Evolutionary conservation across 1,284 basidiomycete species (phyloP), one percentile per base, ranked within the genome.

Genomic region (Boletus subluridellus): DNA sequence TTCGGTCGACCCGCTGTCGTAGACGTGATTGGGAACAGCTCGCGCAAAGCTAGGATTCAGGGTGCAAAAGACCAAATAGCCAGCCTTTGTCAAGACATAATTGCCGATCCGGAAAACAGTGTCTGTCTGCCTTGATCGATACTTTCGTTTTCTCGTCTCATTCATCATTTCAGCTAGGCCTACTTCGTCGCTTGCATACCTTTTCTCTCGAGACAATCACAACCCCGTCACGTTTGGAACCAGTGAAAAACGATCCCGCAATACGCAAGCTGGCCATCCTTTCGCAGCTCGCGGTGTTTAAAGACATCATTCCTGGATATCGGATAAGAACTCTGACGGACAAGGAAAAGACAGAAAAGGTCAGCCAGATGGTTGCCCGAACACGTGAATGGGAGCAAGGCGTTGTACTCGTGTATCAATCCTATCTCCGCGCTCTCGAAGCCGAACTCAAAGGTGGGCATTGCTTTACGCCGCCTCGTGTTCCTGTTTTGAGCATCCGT

Each of bases 341-440:
- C 41, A 84, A 85, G 62, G 97, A 99, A 75, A 92, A 92, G 73
- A 78, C 86, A 5, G 95, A 97, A 73, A 96, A 95, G 73, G 95
- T 98, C 58, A 89, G 93, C 71, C 96, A 99, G 75, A 88, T 95
- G 76, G 94, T 99, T 4, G 83, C 90, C 21, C 82, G 88, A 34
- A 88, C 93, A 62, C 84, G 97, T 65, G 97, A 99, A 70, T 99
- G 90, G 82, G 97, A 99, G 73, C 94, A 98, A 73, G 90, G 95
- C n/a, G 81, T 99, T 52, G 90, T 99, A 24, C 77, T 80, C 53
- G 86, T 90, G 42, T 99, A 99, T 75, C 94, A 97, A 73, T 79
- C 82, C 14, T 99, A 93, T 75, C 81, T 99, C 61, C 90, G 90
- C 61, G 77, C 84, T 48, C 83, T 98, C 54, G 96, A 98, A 75